phyloP scores from a whole-genome alignment of 78 protist species.

The Dictyostelium purpureum region DNA sequence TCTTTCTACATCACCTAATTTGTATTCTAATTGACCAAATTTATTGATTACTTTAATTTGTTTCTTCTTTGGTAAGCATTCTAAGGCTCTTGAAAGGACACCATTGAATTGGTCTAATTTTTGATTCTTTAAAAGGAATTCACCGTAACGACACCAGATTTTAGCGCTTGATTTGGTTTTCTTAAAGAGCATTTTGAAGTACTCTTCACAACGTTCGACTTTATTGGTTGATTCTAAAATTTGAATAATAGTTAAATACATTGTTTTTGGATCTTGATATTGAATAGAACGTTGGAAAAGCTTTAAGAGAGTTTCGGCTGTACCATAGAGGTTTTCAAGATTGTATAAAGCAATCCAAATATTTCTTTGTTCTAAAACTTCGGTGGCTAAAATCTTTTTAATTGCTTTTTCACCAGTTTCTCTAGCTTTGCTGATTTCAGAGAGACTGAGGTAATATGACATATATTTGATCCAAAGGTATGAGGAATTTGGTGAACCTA shows the following conservation, averaged over 20 bases:
- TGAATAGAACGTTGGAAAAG: constrained; percentile 83
- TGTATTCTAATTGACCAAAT: constrained; percentile 94
- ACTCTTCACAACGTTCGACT: constrained; percentile 49
- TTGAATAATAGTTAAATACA: constrained; percentile 31
- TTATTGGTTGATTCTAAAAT: constrained; percentile 38
- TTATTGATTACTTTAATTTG: constrained; percentile 84
- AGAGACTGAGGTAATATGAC: constrained; percentile 80
- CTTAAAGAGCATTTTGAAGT: constrained; percentile 73
- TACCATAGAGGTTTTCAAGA: constrained; percentile 92
- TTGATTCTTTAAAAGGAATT: constrained; percentile 5
- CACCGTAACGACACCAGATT: constrained; percentile 80
- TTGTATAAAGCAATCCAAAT: constrained; percentile 96
- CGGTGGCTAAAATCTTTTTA: constrained; percentile 56
- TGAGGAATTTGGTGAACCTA: constrained; percentile 90
- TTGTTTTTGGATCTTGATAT: constrained; percentile 78
- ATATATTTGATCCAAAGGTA: constrained; percentile 95
- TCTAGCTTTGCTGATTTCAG: constrained; percentile 93
- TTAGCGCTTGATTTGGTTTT: constrained; percentile 69
- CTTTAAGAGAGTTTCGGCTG: constrained; percentile 47
- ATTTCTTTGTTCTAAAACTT: constrained; percentile 90
- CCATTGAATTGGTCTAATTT: constrained; percentile 28
- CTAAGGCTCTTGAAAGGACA: constrained; percentile 54
- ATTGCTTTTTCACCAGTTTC: constrained; percentile 93
- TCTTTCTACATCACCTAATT: constrained; percentile 92
- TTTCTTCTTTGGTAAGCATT: constrained; percentile 79